Conservation (phyloP, 2,329 filamentous ascomycete species). For the Tolypocladium endophyticum region DNA sequence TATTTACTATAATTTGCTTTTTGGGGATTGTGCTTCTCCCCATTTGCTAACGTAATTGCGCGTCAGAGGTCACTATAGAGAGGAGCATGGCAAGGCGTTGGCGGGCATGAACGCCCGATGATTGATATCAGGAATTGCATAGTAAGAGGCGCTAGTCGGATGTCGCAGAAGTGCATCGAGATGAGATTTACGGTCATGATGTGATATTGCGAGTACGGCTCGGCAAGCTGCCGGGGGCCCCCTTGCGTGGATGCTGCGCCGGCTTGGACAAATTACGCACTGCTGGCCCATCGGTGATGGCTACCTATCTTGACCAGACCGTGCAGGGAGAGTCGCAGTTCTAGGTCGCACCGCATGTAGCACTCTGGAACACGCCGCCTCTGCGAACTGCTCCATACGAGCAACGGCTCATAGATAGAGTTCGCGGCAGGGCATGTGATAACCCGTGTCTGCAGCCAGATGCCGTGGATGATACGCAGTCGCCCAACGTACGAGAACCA, state of each 20-base stretch:
- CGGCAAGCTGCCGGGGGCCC: background rate
- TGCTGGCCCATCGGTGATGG: background rate
- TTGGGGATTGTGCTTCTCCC: too few relatives aligned
- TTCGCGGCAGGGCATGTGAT: too few relatives aligned
- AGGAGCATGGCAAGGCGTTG: constrained; percentile 2
- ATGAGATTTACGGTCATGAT: background rate
- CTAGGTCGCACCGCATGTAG: background rate
- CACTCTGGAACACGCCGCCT: background rate
- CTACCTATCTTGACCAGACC: background rate
- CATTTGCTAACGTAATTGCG: background rate
- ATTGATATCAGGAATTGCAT: background rate
- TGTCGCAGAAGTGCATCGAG: background rate
- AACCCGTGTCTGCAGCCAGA: background rate
- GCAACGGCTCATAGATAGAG: too few relatives aligned
- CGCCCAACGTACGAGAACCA: background rate
- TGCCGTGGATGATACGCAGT: background rate
- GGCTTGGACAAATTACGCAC: background rate
- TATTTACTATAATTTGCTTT: background rate
- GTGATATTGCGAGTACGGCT: background rate
- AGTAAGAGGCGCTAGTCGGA: background rate
- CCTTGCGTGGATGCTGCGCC: background rate
- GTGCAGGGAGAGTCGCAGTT: background rate
- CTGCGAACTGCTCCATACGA: background rate
- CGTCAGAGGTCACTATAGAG: background rate
- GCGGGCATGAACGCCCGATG: background rate